Conservation (phyloP, 2,329 filamentous ascomycete species). For the Xylaria multiplex region DNA sequence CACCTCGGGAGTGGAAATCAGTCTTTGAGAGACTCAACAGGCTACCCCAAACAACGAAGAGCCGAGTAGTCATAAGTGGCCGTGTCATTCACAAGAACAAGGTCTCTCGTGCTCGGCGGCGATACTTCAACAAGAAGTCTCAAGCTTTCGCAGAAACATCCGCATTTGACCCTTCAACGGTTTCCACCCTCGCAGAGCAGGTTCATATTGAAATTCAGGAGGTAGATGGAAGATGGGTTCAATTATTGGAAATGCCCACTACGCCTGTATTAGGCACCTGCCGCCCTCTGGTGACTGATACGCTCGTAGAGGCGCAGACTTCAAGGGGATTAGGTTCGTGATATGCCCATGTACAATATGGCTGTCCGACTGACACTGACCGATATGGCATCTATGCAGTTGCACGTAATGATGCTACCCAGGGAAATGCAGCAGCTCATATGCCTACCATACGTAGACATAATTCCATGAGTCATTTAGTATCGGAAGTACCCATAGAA, state of each 20-base stretch:
- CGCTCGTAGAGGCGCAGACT: no score
- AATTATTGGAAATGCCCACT: background rate
- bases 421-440: no score
- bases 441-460: no score
- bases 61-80: background rate
- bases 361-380: no score
- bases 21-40: background rate
- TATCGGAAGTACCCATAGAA: no score
- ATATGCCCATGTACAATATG: no score
- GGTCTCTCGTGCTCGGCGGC: background rate
- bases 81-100: background rate
- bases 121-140: background rate
- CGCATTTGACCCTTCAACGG: background rate
- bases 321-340: no score
- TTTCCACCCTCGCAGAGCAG: background rate
- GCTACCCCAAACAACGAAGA: background rate
- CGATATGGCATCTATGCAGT: no score
- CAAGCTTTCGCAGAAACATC: background rate
- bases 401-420: no score
- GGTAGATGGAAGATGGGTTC: background rate
- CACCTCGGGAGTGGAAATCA: background rate
- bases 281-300: no score
- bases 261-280: no score
- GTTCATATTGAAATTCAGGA: background rate
- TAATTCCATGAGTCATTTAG: no score